Conservation (phyloP, 306 rosid species). For the Cucumis hystrix region DNA sequence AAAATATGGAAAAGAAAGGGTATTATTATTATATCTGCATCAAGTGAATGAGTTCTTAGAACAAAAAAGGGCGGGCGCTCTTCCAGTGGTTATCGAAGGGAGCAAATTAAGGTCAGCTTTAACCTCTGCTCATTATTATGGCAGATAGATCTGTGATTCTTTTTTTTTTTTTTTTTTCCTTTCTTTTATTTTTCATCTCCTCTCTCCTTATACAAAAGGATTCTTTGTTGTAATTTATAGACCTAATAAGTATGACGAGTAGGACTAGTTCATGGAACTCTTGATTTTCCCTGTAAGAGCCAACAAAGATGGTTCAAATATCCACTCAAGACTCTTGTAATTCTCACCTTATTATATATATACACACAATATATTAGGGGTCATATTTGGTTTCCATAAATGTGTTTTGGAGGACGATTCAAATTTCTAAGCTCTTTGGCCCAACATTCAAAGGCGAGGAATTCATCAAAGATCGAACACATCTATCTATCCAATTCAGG, state of each 20-base stretch:
- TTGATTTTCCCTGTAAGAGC: conserved; percentile 31
- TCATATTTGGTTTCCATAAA: background rate
- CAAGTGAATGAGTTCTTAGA: conserved; percentile 1
- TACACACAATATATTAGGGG: background rate
- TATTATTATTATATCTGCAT: background rate
- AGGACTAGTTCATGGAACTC: conserved; percentile 21
- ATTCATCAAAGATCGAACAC: too few relatives aligned
- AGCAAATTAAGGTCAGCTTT: background rate
- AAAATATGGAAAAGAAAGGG: background rate
- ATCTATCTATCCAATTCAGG: too few relatives aligned
- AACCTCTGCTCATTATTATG: background rate
- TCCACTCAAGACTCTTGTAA: background rate
- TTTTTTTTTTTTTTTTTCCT: background rate
- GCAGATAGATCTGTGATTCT: conserved; percentile 4
- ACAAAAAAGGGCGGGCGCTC: background rate
- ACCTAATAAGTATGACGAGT: conserved; percentile 10
- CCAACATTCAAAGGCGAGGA: too few relatives aligned
- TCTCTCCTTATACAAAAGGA: conserved; percentile 13
- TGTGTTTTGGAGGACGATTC: background rate
- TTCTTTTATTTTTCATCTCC: background rate
- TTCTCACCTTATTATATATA: background rate
- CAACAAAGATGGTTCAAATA: conserved; percentile 37
- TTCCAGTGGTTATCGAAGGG: background rate
- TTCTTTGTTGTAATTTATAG: conserved; percentile 42
- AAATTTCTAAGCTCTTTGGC: too few relatives aligned